Base-by-base conservation (phyloP, 2,329 filamentous ascomycete genomes). In the Cladobotryum protrusum region DNA sequence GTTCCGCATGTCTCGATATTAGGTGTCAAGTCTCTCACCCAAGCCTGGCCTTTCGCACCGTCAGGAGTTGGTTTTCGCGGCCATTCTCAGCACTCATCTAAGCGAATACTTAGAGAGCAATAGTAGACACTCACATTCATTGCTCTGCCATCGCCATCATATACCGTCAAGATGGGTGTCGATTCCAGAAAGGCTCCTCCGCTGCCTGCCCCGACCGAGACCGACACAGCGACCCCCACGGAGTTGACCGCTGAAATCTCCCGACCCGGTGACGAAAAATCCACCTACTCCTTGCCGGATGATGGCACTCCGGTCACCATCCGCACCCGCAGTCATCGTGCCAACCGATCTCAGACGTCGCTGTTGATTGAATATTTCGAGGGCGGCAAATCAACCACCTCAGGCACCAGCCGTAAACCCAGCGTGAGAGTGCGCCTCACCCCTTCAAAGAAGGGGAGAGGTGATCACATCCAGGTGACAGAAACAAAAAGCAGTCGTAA, bases 301-400 rank as follows among this genome's bases (percentile, higher is more conserved):
- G 88, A 93, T 81, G 89, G 88, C 65, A 92, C 87, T 47, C 90
- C 91, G 39, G 85, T 99, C 62, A 97, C 89, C 53, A 95, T 99
- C 67, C 84, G 86, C 64, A 96, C 92, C 41, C 81, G 79, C 53
- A 77, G 80, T 60, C 77, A 81, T 64, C 73, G 71, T 56, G 62
- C 74, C 54, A 78, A 73, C 63, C 71, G 81, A 60, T 95, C 89
- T 42, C 90, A 95, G 72, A 95, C 91, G 35, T 95, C 89, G 50
- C 77, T 96, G 57, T 76, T 96, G 61, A 96, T 96, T 62, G 91
- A 96, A 71, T 96, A 95, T 69, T 96, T 95, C 63, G 91, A 96
- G 71, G 87, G 83, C 58, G 82, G 85, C 55, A 91, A 88, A 49
- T 69, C 76, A 50, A 73, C 75, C 56, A 65, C 70, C 39, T 72